Base-by-base conservation (phyloP, 371 early-diverging fungal species). In the Cokeromyces recurvatus region DNA sequence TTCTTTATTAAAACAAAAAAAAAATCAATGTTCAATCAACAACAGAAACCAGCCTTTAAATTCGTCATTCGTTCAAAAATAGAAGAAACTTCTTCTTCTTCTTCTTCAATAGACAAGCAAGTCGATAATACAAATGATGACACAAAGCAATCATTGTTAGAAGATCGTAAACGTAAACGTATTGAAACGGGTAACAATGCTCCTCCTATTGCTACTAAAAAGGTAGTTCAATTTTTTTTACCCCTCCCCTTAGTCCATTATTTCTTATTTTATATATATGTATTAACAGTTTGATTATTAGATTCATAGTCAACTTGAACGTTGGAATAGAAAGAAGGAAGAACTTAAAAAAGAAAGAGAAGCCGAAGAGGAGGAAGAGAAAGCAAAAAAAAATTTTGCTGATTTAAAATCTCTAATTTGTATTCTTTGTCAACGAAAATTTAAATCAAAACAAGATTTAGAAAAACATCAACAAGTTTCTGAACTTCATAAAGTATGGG, bases 351-450 rank as follows among this genome's bases (percentile, higher is more conserved):
- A 53, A 7, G 53, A 57, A 22, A 39, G 39, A 24, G 21, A 59
- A 6, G 16, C 19, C 41, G 62, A 45, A 34, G 31, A 41, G 44
- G 54, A 68, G 9, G n/a, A 46, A 11, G 53, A 60, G 8, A 42
- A 55, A 6, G 72, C 60, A 32, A 70, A 66, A 15, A 56, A 65
- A 17, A 58, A 73, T 9, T 69, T 74, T 45, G 46, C 69, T 31
- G 82, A 84, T 48, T 44, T 77, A 20, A 48, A 50, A 10, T 41
- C 76, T 15, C 59, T 71, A 48, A 79, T 80, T 20, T 86, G 87
- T 51, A 38, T 86, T 6, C 57, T 86, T 8, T 86, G 87, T 48
- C 82, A 86, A 54, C 66, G 87, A n/a, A 79, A 79, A 31, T 77
- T 86, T 51, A 85, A 84, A 51, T 50, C 72, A 1, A 38, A 57